Conservation (phyloP, 257 asterid genomes). For the Euphrasia confusa region DNA sequence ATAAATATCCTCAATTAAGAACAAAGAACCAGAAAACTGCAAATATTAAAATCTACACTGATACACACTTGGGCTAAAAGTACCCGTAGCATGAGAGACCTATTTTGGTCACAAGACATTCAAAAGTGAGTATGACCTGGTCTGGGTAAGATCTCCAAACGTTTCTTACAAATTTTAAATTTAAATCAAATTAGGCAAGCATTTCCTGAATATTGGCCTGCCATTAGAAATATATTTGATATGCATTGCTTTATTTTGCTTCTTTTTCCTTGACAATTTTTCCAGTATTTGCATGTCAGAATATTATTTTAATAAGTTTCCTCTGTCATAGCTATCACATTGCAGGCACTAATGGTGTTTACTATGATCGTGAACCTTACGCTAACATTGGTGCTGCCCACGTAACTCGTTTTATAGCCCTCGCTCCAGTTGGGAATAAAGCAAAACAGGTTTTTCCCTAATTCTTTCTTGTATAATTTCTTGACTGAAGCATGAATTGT, state of each 20-base stretch:
- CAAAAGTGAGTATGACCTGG: conserved; percentile 16
- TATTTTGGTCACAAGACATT: neutral
- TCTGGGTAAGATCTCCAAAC: conserved; percentile 10
- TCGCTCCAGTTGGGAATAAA: conserved; percentile 92
- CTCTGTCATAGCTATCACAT: conserved; percentile 66
- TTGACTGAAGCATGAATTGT: conserved; percentile 13
- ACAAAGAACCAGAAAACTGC: conserved; percentile 2
- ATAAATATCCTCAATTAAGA: conserved; percentile 7
- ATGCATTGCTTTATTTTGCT: conserved; percentile 9
- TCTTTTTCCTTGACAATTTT: neutral
- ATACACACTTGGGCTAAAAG: conserved; percentile 3
- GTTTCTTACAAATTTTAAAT: conserved; percentile 1
- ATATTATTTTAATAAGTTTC: conserved; percentile 28
- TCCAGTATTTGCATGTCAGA: conserved; percentile 17
- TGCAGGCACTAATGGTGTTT: conserved; percentile 76
- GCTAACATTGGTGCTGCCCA: conserved; percentile 62
- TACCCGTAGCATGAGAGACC: conserved; percentile 4
- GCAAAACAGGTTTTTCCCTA: conserved; percentile 66
- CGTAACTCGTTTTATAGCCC: conserved; percentile 91
- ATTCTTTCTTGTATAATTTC: conserved; percentile 1
- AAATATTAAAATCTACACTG: neutral
- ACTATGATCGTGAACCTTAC: conserved; percentile 89
- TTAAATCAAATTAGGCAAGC: conserved; percentile 1
- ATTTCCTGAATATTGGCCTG: neutral
- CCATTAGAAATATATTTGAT: neutral